A percentile compares a stretch with the other conserved stretches of the same genome.
These are phyloP conservation scores for Achlya hypogyna DNA, from an alignment of 352 stramenopile genomes.

Conservation along the genomic window DNA sequence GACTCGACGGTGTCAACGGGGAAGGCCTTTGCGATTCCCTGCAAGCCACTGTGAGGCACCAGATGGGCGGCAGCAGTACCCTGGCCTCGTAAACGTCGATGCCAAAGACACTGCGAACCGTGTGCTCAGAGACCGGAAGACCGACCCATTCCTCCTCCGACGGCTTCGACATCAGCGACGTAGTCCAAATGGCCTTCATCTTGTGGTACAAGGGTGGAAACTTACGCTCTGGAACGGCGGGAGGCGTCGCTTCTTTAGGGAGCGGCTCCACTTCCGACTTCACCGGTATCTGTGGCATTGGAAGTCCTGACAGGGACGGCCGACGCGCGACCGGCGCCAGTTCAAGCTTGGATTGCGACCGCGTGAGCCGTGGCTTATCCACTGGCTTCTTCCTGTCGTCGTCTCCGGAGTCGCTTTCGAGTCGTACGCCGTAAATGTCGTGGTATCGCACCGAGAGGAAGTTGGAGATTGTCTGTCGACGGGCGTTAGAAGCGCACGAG, in stretches of 20 bases:
- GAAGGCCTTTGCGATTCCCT: slow-evolving; percentile 9
- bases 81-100: slow-evolving; percentile 19
- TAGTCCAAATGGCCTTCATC: slow-evolving; percentile 7
- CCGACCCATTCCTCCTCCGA: slow-evolving; percentile 12
- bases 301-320: not conserved
- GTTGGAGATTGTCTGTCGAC: slow-evolving; percentile 11
- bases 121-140: not conserved
- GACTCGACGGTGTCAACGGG: slow-evolving; percentile 2
- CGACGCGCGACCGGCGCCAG: not conserved
- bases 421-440: slow-evolving; percentile 1
- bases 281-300: not conserved
- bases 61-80: not conserved
- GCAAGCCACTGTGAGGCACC: not conserved
- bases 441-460: slow-evolving; percentile 13
- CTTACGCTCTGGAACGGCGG: slow-evolving; percentile 1
- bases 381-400: not conserved
- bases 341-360: not conserved
- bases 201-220: slow-evolving; percentile 11
- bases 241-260: not conserved
- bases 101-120: slow-evolving; percentile 14
- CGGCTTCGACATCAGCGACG: not conserved
- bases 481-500: not conserved
- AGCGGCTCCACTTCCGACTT: not conserved
- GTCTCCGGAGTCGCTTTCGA: not conserved
- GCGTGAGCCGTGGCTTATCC: not conserved